Conservation (phyloP, 108 stramenopile species). For the Hondaea fermentalgiana region DNA sequence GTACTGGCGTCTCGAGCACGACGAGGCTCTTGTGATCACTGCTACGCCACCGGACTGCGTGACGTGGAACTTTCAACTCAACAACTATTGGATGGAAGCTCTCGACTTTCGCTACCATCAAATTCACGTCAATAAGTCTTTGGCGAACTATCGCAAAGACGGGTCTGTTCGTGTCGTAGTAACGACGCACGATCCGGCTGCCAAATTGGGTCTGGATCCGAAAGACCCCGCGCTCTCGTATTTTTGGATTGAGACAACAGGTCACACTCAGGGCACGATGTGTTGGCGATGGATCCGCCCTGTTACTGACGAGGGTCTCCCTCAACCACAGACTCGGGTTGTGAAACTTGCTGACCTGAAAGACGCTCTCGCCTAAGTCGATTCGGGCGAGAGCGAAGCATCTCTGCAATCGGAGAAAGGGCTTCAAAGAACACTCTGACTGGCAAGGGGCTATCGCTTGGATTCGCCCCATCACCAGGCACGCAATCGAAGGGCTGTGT, state of each 20-base stretch:
- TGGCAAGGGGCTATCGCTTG: too few relatives aligned
- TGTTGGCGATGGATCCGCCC: neutral
- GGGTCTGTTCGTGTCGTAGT: neutral
- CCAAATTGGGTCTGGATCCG: neutral
- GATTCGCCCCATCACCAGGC: too few relatives aligned
- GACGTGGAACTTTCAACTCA: conserved; percentile 4
- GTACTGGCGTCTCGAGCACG: neutral
- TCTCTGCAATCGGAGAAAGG: too few relatives aligned
- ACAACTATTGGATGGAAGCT: conserved; percentile 1
- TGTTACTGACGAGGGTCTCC: neutral
- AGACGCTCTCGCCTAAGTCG: neutral
- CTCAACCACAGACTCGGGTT: neutral
- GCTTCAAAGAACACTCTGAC: too few relatives aligned
- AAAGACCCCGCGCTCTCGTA: neutral
- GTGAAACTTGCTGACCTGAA: neutral
- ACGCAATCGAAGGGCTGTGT: too few relatives aligned
- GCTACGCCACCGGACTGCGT: neutral
- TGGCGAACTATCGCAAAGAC: neutral
- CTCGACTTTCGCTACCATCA: neutral
- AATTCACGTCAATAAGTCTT: neutral
- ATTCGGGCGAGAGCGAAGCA: neutral
- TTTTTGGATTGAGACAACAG: conserved; percentile 9
- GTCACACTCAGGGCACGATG: neutral
- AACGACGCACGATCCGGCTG: neutral
- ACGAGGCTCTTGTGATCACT: neutral